phyloP scores from a whole-genome alignment of 345 rosid species.

The Populus simonii region DNA sequence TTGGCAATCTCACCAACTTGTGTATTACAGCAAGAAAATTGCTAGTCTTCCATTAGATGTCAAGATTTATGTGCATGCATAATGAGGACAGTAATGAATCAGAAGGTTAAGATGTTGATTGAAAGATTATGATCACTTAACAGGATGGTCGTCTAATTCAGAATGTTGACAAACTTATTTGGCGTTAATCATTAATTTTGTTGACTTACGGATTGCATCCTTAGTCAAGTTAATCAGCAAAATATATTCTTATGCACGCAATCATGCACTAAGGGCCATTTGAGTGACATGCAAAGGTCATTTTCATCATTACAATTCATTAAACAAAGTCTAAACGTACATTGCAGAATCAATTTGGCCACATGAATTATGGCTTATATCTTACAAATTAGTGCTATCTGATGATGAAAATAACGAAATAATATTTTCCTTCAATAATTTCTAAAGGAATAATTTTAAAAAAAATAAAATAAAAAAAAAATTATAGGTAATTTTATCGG shows the following conservation, averaged over 20 bases:
- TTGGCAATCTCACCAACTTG: neutral
- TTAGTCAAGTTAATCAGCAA: neutral
- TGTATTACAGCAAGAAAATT: neutral
- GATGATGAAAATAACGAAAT: no score
- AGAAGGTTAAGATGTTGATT: neutral
- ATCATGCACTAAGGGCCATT: conserved; percentile 6
- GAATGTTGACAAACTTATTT: conserved; percentile 6
- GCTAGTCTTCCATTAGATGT: neutral
- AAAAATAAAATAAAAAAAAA: no score
- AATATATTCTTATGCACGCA: neutral
- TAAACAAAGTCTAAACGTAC: neutral
- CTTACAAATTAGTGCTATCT: no score
- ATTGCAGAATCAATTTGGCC: neutral
- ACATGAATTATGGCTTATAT: no score
- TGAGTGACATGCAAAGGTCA: neutral
- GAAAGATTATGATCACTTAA: conserved; percentile 4
- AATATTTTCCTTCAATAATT: no score
- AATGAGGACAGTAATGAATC: neutral
- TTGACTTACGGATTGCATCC: conserved; percentile 11
- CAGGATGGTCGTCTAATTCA: conserved; percentile 6
- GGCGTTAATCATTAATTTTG: conserved; percentile 3
- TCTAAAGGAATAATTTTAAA: no score
- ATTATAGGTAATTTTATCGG: no score
- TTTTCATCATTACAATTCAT: conserved; percentile 1
- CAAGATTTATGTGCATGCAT: neutral